Conservation (phyloP, 2,329 filamentous ascomycete species). For the Pseudogymnoascus sp. region DNA sequence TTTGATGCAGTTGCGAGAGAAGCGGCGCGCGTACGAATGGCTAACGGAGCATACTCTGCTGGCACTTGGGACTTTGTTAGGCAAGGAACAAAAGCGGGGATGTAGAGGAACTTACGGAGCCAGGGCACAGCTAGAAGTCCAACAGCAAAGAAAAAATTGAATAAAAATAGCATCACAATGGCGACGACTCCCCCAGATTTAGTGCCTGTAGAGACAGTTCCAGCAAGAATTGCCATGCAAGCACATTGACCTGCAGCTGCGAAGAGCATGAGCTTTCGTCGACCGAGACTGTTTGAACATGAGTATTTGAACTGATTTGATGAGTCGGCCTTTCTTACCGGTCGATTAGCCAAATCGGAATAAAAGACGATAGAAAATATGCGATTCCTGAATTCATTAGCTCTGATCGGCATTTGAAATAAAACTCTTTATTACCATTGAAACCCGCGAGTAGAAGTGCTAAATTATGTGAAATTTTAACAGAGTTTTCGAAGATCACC, state of each 20-base stretch:
- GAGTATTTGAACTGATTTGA: neutral
- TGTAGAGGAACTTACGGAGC: constrained; percentile 28
- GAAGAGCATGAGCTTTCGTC: constrained; percentile 52
- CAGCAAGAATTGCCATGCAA: constrained; percentile 50
- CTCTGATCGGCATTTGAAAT: neutral
- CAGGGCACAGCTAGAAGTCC: constrained; percentile 45
- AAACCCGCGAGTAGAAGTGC: constrained; percentile 47
- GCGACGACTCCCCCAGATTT: constrained; percentile 34
- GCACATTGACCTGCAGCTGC: constrained; percentile 30
- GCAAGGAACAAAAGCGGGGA: neutral
- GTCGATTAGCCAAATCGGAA: constrained; percentile 34
- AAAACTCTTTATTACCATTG: constrained; percentile 23
- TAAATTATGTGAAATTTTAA: constrained; percentile 37
- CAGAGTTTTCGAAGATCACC: constrained; percentile 40
- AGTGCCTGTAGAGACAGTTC: constrained; percentile 34
- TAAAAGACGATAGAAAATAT: constrained; percentile 31
- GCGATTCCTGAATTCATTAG: constrained; percentile 27
- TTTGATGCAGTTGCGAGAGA: constrained; percentile 35
- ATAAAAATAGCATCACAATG: constrained; percentile 34
- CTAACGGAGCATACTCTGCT: constrained; percentile 44
- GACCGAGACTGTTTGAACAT: constrained; percentile 33
- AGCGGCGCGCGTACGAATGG: constrained; percentile 33
- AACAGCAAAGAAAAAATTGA: constrained; percentile 43
- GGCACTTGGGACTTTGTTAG: constrained; percentile 24
- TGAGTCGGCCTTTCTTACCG: constrained; percentile 24